Conservation (phyloP, 257 asterid genomes). For the Nicotiana tabacum region DNA sequence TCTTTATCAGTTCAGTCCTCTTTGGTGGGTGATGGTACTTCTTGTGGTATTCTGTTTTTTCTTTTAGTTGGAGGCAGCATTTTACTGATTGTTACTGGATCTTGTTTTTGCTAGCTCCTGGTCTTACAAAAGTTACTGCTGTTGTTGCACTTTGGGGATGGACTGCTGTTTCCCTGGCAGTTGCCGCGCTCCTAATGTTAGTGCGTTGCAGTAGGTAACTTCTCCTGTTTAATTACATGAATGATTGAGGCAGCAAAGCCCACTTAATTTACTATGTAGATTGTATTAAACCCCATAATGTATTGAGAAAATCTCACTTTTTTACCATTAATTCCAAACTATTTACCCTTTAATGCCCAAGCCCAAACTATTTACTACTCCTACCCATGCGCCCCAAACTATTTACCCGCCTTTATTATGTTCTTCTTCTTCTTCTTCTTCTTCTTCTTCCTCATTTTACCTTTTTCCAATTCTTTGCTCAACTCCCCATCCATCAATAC, state of each 20-base stretch:
- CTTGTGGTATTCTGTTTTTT: constrained; percentile 6
- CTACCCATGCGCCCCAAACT: no score
- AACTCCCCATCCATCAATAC: no score
- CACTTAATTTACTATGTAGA: background rate
- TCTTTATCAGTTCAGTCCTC: constrained; percentile 66
- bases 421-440: no score
- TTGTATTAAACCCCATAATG: background rate
- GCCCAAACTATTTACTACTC: no score
- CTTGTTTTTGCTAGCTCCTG: constrained; percentile 62
- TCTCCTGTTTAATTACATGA: constrained; percentile 7
- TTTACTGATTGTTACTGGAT: constrained; percentile 28
- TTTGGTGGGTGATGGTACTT: constrained; percentile 52
- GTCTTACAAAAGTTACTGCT: constrained; percentile 80
- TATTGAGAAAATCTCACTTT: background rate
- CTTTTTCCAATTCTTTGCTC: no score
- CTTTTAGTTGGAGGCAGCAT: constrained; percentile 14
- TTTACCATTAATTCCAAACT: no score
- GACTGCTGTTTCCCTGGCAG: constrained; percentile 67
- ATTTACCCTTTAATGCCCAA: no score
- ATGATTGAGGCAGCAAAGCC: constrained; percentile 10
- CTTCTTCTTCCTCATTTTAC: no score
- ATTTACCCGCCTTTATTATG: no score
- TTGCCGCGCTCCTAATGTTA: constrained; percentile 68
- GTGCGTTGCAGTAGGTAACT: constrained; percentile 76
- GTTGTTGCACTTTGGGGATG: constrained; percentile 94